A percentile compares a stretch with the other conserved stretches of the same genome.
phyloP scores from a whole-genome alignment of 371 early-diverging fungal genomes.

The Dichotomocladium elegans region DNA sequence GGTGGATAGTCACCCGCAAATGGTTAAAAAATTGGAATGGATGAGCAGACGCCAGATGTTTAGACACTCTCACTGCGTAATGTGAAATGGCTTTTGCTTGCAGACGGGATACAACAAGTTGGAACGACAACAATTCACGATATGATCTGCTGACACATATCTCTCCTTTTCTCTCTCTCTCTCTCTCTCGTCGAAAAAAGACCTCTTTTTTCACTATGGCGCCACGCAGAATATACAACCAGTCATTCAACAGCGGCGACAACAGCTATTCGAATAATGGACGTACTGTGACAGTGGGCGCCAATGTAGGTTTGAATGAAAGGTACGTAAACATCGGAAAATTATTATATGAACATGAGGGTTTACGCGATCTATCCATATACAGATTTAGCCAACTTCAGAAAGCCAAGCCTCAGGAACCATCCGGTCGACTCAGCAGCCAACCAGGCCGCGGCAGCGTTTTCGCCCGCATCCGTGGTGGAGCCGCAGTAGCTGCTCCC shows the following conservation, averaged over 20 bases:
- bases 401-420: conserved; percentile 2
- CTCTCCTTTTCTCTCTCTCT: not conserved
- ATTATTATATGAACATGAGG: not conserved
- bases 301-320: conserved; percentile 41
- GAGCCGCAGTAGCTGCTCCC: conserved; percentile 1
- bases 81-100: too few relatives aligned
- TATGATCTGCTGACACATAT: conserved; percentile 12
- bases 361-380: not conserved
- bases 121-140: conserved; percentile 3
- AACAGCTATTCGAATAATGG: conserved; percentile 1
- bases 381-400: conserved; percentile 23
- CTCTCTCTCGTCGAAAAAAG: not conserved
- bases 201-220: conserved; percentile 1
- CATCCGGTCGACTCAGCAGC: not conserved
- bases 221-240: conserved; percentile 12
- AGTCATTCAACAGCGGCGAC: not conserved
- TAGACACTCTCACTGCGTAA: too few relatives aligned
- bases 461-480: conserved; percentile 33
- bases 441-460: conserved; percentile 15
- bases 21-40: too few relatives aligned
- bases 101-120: conserved; percentile 8
- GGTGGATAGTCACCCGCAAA: too few relatives aligned
- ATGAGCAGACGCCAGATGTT: too few relatives aligned
- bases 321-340: conserved; percentile 14
- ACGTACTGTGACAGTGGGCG: conserved; percentile 10